A percentile compares a stretch with the other conserved stretches of the same genome.
These are phyloP conservation scores for Cutaneotrichosporon sp. DNA, from an alignment of 1,284 basidiomycete genomes.

Conservation along the genomic window DNA sequence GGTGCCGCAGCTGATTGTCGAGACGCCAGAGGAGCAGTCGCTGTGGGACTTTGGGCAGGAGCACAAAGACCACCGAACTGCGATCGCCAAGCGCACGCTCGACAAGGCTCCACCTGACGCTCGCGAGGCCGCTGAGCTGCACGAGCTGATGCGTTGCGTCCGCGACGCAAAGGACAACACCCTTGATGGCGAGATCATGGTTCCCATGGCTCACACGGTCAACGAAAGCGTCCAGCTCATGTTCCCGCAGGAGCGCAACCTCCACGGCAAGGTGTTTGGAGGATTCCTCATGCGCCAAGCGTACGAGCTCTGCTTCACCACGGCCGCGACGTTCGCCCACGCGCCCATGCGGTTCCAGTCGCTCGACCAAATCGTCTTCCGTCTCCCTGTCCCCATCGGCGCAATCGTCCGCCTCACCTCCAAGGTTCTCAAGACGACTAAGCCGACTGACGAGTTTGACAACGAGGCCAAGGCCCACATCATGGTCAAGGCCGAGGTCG, in stretches of 20 bases:
- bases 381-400: slow-evolving; percentile 76
- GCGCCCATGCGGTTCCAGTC: slow-evolving; percentile 69
- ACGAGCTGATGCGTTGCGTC: slow-evolving; percentile 65
- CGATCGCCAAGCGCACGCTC: slow-evolving; percentile 61
- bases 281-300: slow-evolving; percentile 60
- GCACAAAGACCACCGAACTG: slow-evolving; percentile 61
- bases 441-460: slow-evolving; percentile 28
- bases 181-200: slow-evolving; percentile 38
- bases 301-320: slow-evolving; percentile 69
- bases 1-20: slow-evolving; percentile 65
- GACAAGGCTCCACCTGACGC: slow-evolving; percentile 70
- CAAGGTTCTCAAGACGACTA: slow-evolving; percentile 57
- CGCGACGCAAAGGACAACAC: slow-evolving; percentile 30
- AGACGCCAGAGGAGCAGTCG: slow-evolving; percentile 63
- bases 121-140: slow-evolving; percentile 65
- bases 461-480: slow-evolving; percentile 60
- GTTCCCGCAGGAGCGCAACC: slow-evolving; percentile 81
- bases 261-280: slow-evolving; percentile 79
- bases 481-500: slow-evolving; percentile 70
- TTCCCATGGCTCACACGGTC: slow-evolving; percentile 49
- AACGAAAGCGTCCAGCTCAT: slow-evolving; percentile 58
- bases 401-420: slow-evolving; percentile 72
- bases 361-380: slow-evolving; percentile 74
- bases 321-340: slow-evolving; percentile 68
- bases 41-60: slow-evolving; percentile 67